Evolutionary conservation across 768 basidiomycete genomes (phyloP).

Genomic region (Boletus subparvulus): DNA sequence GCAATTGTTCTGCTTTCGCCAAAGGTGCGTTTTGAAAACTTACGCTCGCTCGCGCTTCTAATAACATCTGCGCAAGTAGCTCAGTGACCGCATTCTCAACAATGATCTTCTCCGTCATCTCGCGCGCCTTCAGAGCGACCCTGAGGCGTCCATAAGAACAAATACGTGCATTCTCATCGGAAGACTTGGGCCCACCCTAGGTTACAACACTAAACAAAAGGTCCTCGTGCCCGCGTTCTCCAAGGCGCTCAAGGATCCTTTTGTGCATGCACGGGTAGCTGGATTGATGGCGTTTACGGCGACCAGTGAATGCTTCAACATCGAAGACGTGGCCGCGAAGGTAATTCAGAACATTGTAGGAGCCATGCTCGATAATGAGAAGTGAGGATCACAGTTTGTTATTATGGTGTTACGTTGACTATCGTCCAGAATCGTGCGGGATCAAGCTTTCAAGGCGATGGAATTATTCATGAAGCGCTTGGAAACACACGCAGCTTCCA

Average conservation of each 20-base stretch:
- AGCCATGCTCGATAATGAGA: conserved; percentile 87
- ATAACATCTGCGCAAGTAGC: conserved; percentile 40
- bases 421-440: conserved; percentile 73
- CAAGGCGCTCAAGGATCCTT: conserved; percentile 83
- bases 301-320: conserved; percentile 83
- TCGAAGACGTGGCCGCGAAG: conserved; percentile 84
- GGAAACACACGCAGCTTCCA: conserved; percentile 71
- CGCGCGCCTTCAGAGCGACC: conserved; percentile 89
- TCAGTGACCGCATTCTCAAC: conserved; percentile 89
- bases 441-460: conserved; percentile 94
- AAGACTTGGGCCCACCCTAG: conserved; percentile 80
- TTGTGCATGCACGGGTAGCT: conserved; percentile 87
- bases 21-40: conserved; percentile 51
- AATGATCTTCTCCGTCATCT: conserved; percentile 93
- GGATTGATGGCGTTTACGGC: conserved; percentile 97
- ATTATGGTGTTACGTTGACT: background rate
- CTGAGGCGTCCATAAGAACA: conserved; percentile 93
- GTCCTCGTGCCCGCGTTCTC: conserved; percentile 97
- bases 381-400: conserved; percentile 48
- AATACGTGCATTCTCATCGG: conserved; percentile 97
- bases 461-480: conserved; percentile 84
- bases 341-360: conserved; percentile 86
- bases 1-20: conserved; percentile 81
- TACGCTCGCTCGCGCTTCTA: background rate
- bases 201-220: conserved; percentile 88